A percentile compares a stretch with the other conserved stretches of the same genome.
These are phyloP conservation scores for Epichloe amarillans DNA, from an alignment of 2,329 filamentous ascomycete species.

Conservation along the genomic window DNA sequence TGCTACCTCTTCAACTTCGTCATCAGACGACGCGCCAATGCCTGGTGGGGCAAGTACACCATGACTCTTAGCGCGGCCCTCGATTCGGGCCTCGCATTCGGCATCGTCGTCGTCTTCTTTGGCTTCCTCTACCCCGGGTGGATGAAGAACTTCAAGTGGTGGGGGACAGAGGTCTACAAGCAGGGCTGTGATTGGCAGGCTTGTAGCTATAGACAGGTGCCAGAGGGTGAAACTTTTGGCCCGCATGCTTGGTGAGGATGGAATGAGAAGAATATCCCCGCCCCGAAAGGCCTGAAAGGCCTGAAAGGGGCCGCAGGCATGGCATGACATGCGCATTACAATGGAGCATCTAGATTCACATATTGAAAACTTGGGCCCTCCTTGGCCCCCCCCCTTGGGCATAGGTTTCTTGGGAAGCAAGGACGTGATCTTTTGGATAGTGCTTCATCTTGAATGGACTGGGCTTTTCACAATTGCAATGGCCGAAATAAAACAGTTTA, in stretches of 20 bases:
- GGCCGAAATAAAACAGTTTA: background rate
- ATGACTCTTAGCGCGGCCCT: slow-evolving; percentile 78
- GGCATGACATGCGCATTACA: background rate
- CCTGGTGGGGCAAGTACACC: slow-evolving; percentile 86
- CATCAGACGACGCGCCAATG: slow-evolving; percentile 52
- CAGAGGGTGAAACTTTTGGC: slow-evolving; percentile 52
- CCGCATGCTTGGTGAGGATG: slow-evolving; percentile 40
- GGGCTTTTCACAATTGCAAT: background rate
- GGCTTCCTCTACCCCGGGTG: slow-evolving; percentile 70
- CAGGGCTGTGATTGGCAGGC: slow-evolving; percentile 76
- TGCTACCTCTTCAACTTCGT: slow-evolving; percentile 76
- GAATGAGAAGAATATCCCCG: too few species aligned
- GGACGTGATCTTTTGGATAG: background rate
- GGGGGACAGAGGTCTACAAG: slow-evolving; percentile 80
- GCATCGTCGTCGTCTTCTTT: slow-evolving; percentile 74
- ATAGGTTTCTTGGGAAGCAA: background rate
- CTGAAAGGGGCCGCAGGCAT: background rate
- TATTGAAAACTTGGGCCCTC: too few species aligned
- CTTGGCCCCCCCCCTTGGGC: background rate
- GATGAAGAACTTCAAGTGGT: slow-evolving; percentile 66
- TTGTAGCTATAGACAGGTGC: slow-evolving; percentile 54
- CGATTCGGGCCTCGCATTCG: slow-evolving; percentile 71
- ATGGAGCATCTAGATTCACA: background rate
- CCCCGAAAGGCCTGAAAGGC: background rate
- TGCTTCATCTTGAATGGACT: background rate